phyloP scores from a whole-genome alignment of 352 stramenopile genomes.

The Pythium phragmitis region DNA sequence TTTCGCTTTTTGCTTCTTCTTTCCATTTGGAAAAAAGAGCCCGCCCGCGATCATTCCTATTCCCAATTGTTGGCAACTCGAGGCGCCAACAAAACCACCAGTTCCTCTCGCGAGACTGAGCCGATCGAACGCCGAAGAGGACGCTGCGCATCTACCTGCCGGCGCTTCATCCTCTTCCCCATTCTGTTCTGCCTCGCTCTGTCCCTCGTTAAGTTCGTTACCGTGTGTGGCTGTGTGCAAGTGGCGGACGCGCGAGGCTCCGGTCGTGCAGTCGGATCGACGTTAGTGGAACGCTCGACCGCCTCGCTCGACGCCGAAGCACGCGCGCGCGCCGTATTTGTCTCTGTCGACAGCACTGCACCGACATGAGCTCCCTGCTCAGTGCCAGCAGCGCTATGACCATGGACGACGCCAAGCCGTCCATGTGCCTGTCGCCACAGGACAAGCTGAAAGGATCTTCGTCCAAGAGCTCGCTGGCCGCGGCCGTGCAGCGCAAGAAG shows the following conservation, averaged over 20 bases:
- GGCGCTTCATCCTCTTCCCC: neutral
- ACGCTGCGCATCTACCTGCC: neutral
- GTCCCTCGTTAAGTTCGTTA: constrained; percentile 1
- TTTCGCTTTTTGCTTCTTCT: constrained; percentile 10
- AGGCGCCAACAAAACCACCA: neutral
- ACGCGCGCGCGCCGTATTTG: constrained; percentile 11
- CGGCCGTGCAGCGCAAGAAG: constrained; percentile 35
- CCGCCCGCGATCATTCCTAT: constrained; percentile 12
- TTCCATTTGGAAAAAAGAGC: constrained; percentile 22
- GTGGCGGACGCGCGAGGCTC: constrained; percentile 16
- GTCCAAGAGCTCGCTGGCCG: constrained; percentile 12
- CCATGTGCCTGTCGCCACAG: constrained; percentile 67
- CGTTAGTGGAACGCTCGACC: constrained; percentile 24
- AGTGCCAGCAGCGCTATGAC: constrained; percentile 27
- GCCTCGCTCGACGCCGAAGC: constrained; percentile 18
- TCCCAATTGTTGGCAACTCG: neutral
- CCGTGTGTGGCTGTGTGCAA: constrained; percentile 7
- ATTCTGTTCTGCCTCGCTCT: no score
- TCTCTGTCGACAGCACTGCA: neutral
- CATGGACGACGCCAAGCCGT: constrained; percentile 47
- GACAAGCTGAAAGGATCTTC: constrained; percentile 52
- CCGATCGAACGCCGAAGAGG: constrained; percentile 10
- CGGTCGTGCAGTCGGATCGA: constrained; percentile 21
- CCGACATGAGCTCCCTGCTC: constrained; percentile 11
- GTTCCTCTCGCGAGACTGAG: neutral